phyloP scores from a whole-genome alignment of 2,329 filamentous ascomycete species.

The Exophiala sp. region DNA sequence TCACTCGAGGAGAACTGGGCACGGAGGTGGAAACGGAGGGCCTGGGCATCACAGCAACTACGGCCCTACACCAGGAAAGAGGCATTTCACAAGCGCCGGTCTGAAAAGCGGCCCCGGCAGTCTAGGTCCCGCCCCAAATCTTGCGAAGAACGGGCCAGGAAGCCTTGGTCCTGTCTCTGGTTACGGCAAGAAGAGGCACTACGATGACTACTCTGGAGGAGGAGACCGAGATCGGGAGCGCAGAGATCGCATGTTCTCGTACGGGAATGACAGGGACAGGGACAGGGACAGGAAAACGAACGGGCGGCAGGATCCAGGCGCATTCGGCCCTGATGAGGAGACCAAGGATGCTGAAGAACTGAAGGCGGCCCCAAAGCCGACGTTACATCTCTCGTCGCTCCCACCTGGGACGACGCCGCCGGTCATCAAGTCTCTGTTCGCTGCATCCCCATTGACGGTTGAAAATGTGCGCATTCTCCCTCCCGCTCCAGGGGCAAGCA shows the following conservation, averaged over 20 bases:
- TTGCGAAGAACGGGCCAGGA: slow-evolving; percentile 55
- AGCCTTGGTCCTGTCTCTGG: slow-evolving; percentile 52
- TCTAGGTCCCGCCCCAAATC: slow-evolving; percentile 37
- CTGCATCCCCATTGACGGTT: slow-evolving; percentile 54
- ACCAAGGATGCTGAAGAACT: slow-evolving; percentile 33
- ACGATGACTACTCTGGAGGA: slow-evolving; percentile 34
- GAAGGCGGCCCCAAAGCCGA: slow-evolving; percentile 49
- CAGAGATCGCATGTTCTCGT: slow-evolving; percentile 17
- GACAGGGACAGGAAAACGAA: slow-evolving; percentile 6
- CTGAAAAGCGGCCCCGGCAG: slow-evolving; percentile 47
- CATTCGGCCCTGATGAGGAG: slow-evolving; percentile 17
- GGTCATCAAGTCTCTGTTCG: slow-evolving; percentile 43
- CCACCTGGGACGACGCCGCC: slow-evolving; percentile 49
- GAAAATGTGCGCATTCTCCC: slow-evolving; percentile 69
- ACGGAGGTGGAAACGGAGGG: slow-evolving; percentile 34
- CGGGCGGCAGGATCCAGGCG: background rate
- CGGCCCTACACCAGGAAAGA: slow-evolving; percentile 45
- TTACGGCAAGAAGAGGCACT: slow-evolving; percentile 52
- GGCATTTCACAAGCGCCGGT: slow-evolving; percentile 54
- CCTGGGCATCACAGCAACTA: slow-evolving; percentile 28
- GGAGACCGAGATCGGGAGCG: slow-evolving; percentile 34
- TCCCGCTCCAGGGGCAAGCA: slow-evolving; percentile 43
- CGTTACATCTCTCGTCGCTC: slow-evolving; percentile 49
- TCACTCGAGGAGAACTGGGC: slow-evolving; percentile 28
- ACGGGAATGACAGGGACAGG: slow-evolving; percentile 9